Evolutionary conservation across 331 rosid species (phyloP).

Genomic region (Ulmus americana): DNA sequence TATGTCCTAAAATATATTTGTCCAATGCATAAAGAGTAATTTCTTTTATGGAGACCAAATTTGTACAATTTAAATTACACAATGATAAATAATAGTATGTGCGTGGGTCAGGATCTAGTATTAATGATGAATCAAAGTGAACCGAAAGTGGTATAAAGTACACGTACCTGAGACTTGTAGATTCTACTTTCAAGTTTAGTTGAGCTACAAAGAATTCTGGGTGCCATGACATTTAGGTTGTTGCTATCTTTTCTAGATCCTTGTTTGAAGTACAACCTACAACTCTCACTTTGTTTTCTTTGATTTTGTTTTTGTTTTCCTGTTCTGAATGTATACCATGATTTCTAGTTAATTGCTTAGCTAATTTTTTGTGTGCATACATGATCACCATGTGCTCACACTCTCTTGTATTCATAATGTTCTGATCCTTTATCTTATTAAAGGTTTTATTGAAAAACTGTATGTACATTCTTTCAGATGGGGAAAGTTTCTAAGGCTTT

Average conservation of each 20-base stretch:
- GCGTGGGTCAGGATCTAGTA: background rate
- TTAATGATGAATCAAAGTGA: background rate
- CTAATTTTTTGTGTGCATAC: no score
- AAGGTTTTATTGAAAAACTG: background rate
- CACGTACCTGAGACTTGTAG: background rate
- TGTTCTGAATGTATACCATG: background rate
- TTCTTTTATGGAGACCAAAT: background rate
- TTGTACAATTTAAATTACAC: background rate
- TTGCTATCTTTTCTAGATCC: background rate
- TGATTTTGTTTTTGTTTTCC: background rate
- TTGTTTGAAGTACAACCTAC: background rate
- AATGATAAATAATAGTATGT: background rate
- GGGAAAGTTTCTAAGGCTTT: slow-evolving; percentile 88
- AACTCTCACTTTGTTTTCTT: background rate
- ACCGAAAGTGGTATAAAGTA: background rate
- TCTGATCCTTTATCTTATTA: no score
- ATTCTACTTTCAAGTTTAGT: slow-evolving; percentile 1
- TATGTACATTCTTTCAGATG: slow-evolving; percentile 37
- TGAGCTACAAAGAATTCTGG: background rate
- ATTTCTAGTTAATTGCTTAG: no score
- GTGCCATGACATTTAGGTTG: background rate
- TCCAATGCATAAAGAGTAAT: background rate
- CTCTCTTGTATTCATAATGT: no score
- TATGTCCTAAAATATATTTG: background rate
- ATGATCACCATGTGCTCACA: no score